These are phyloP conservation scores for Boletus sp. DNA, from an alignment of 768 basidiomycete species.

Conservation along the genomic window DNA sequence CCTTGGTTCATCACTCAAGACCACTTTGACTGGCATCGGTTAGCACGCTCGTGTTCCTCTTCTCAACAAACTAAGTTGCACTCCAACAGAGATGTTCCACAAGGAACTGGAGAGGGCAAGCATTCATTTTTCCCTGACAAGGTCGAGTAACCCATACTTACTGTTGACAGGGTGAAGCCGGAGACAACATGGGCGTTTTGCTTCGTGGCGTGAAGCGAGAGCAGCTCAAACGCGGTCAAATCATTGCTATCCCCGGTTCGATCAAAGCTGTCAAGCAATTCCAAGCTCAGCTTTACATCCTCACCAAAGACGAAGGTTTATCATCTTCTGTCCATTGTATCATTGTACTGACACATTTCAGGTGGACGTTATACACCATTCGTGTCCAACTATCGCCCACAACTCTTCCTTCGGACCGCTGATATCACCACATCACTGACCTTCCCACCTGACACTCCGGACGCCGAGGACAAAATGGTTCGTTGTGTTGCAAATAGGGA, in stretches of 20 bases:
- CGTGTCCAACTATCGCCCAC: conserved; percentile 91
- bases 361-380: conserved; percentile 88
- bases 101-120: conserved; percentile 93
- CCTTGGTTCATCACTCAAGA: conserved; percentile 76
- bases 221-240: conserved; percentile 90
- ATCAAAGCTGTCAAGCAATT: conserved; percentile 96
- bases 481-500: conserved; percentile 9
- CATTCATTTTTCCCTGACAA: neutral
- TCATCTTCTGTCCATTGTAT: conserved; percentile 45
- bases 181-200: conserved; percentile 98
- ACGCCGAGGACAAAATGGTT: conserved; percentile 86
- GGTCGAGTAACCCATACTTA: conserved; percentile 3
- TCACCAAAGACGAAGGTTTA: conserved; percentile 40
- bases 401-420: conserved; percentile 93
- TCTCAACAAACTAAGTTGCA: conserved; percentile 1
- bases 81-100: conserved; percentile 90
- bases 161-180: conserved; percentile 76
- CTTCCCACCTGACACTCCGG: conserved; percentile 82
- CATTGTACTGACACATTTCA: conserved; percentile 13
- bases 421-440: conserved; percentile 83
- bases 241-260: conserved; percentile 82
- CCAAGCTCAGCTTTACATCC: conserved; percentile 83
- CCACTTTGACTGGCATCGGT: conserved; percentile 94
- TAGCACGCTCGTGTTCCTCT: neutral
- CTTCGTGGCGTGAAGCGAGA: conserved; percentile 97